Evolutionary conservation across 257 asterid genomes (phyloP), one percentile per base, ranked within the genome.

Genomic region (Petunia secreta): DNA sequence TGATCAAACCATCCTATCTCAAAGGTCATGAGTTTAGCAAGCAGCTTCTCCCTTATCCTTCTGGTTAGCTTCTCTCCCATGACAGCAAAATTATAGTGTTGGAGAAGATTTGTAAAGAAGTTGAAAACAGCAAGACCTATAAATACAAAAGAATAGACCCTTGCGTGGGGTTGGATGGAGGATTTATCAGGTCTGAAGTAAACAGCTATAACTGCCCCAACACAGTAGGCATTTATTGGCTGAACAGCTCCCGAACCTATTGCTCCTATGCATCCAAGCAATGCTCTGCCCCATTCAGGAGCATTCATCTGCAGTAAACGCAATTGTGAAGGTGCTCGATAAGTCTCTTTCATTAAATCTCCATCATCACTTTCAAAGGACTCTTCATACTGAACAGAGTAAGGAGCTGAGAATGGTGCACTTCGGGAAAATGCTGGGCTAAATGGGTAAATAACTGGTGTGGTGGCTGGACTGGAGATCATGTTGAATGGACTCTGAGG

Each of bases 381-480:
- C 4, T 62, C 89, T 75, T 89, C 93, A 15, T 85, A 93, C 46
- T 89, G 97, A 14, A 92, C 52, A 0, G 98, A 93, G 80, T 88
- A 89, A 8, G 97, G 97, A 63, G 87, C 87, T 25, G 94, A 87
- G 79, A 50, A 87, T 3, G 87, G 90, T 54, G 87, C 46, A 59
- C 91, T 86, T 85, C 89, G 79, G 6, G 96, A 91, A 85, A 93
- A 89, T 48, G 89, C 95, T 5, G 97, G 97, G 88, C 98, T 93
- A 34, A 90, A 91, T 0, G 90, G 93, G 80, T 84, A 10, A 66
- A 90, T 57, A 64, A 89, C 77, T 63, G 98, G 98, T 14, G 98
- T 89, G 15, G 73, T 81, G 13, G 88, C 89, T 16, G 89, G 90
- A 87, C 93, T 93, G 43, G 95, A 86, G 84, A 86, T 82, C 75